These are phyloP conservation scores for Thielaviopsis euricoi DNA, from an alignment of 2,329 filamentous ascomycete genomes.

Conservation along the genomic window DNA sequence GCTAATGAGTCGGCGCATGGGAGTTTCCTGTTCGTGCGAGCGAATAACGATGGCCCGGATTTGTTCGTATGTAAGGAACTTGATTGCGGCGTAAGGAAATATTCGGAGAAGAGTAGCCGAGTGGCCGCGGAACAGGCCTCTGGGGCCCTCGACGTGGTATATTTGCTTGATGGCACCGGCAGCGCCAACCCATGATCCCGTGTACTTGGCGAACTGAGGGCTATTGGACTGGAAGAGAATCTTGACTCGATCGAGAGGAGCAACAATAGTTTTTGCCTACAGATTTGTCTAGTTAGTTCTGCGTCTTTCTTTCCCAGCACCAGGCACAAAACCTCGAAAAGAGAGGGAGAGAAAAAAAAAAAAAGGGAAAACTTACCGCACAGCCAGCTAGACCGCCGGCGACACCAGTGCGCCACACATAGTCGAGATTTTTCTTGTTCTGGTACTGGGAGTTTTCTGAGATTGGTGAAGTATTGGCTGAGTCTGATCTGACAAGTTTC, in stretches of 20 bases:
- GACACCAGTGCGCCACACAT: conserved; percentile 65
- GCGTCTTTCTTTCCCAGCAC: background rate
- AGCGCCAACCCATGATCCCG: conserved; percentile 74
- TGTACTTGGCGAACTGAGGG: conserved; percentile 85
- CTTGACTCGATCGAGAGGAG: conserved; percentile 91
- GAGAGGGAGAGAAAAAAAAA: background rate
- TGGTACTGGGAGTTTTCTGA: conserved; percentile 31
- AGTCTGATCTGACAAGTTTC: conserved; percentile 17
- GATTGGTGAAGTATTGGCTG: conserved; percentile 32
- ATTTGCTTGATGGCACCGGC: conserved; percentile 73
- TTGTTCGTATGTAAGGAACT: conserved; percentile 96
- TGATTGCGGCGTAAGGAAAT: conserved; percentile 94
- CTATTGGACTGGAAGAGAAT: conserved; percentile 96
- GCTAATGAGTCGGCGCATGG: conserved; percentile 55
- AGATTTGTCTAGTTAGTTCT: conserved; percentile 11
- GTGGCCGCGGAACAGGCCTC: conserved; percentile 80
- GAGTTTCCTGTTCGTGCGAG: conserved; percentile 57
- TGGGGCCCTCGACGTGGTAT: conserved; percentile 52
- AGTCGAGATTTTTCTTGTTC: conserved; percentile 56
- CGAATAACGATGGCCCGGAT: conserved; percentile 68
- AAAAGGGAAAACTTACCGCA: conserved; percentile 53
- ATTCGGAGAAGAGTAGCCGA: conserved; percentile 87
- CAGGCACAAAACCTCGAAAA: background rate
- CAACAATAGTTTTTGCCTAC: conserved; percentile 88
- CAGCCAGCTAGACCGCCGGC: conserved; percentile 86